phyloP scores from a whole-genome alignment of 495 filamentous ascomycete species.

The Pyronema omphalodes region DNA sequence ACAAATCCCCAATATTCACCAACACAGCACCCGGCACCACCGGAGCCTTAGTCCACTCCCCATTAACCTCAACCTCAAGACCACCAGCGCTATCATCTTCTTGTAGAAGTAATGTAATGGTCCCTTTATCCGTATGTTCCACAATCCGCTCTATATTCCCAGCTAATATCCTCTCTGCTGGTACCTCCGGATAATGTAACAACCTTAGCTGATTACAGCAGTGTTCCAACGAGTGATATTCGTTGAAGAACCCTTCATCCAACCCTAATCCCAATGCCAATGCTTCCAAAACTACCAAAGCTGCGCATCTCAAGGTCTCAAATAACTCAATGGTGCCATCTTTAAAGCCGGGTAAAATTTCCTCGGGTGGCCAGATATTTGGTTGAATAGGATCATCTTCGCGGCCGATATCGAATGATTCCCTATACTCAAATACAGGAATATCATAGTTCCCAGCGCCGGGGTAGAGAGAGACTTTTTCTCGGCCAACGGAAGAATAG shows the following conservation, averaged over 20 bases:
- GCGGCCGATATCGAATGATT: constrained; percentile 50
- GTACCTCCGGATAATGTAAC: constrained; percentile 67
- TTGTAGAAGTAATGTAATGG: constrained; percentile 81
- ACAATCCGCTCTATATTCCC: constrained; percentile 57
- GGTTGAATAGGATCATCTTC: constrained; percentile 34
- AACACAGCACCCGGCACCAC: constrained; percentile 68
- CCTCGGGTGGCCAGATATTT: constrained; percentile 63
- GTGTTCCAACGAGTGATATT: constrained; percentile 43
- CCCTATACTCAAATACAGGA: constrained; percentile 28
- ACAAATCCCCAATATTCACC: constrained; percentile 75
- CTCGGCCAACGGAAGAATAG: not conserved
- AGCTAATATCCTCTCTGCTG: constrained; percentile 42
- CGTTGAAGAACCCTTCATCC: constrained; percentile 38
- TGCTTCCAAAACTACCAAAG: constrained; percentile 64
- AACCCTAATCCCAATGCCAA: constrained; percentile 72
- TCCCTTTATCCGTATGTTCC: constrained; percentile 77
- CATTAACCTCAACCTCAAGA: constrained; percentile 62
- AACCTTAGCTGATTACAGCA: constrained; percentile 70
- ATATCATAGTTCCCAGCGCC: not conserved
- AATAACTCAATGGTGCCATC: constrained; percentile 55
- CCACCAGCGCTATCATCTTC: constrained; percentile 49
- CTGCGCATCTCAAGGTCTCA: constrained; percentile 48
- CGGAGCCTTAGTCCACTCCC: constrained; percentile 62
- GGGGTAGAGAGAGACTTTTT: constrained; percentile 1
- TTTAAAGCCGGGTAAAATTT: constrained; percentile 52